Evolutionary conservation across 169 alveolate genomes (phyloP).

Genomic region (Cryptosporidium sp.): DNA sequence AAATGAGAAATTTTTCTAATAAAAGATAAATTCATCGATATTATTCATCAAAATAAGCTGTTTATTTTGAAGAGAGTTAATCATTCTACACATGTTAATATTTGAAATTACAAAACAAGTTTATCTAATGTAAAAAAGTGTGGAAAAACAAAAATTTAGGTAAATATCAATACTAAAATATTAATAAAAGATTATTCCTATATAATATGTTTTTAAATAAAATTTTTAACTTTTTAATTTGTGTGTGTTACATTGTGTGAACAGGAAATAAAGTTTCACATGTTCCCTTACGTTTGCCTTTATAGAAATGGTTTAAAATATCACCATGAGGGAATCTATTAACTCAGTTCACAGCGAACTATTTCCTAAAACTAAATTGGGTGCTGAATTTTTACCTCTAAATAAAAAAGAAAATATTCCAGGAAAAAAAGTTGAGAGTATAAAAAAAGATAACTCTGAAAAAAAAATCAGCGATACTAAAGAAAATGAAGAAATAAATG

Average conservation of each 20-base stretch:
- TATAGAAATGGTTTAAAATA: not conserved
- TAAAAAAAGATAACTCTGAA: not conserved
- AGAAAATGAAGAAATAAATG: constrained; percentile 12
- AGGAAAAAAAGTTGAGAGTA: not conserved
- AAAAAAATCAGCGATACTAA: not conserved
- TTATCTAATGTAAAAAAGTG: constrained; percentile 14
- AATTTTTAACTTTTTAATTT: not conserved
- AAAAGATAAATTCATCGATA: constrained; percentile 19
- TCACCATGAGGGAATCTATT: constrained; percentile 23
- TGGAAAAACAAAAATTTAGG: not conserved
- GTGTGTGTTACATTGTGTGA: constrained; percentile 45
- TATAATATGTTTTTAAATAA: not conserved
- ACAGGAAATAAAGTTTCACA: not conserved
- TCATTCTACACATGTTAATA: too few species aligned
- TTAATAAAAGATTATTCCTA: not conserved
- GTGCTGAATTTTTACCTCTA: constrained; percentile 43
- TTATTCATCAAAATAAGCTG: not conserved
- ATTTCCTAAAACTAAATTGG: constrained; percentile 47
- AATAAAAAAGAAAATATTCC: constrained; percentile 12
- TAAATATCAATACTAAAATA: not conserved
- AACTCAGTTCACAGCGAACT: constrained; percentile 16
- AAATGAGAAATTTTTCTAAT: constrained; percentile 43
- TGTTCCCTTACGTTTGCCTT: constrained; percentile 3
- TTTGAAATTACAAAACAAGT: not conserved
- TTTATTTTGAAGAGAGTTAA: not conserved